Conservation (phyloP, 768 basidiomycete species). For the Leccinum subtestaceum region DNA sequence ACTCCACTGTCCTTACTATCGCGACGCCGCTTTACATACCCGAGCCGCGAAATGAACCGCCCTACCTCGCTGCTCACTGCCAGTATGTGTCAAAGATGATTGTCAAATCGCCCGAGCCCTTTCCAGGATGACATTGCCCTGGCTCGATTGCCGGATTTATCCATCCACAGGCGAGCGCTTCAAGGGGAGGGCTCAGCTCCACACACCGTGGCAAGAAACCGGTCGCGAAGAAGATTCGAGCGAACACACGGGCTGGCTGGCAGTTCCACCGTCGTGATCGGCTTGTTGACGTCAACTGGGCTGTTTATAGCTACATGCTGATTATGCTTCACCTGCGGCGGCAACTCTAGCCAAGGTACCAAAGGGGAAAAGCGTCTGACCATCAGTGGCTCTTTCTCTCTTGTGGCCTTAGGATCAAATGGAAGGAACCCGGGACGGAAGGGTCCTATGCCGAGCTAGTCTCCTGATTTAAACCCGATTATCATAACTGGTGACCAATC, state of each 20-base stretch:
- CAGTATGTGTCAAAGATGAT: background rate
- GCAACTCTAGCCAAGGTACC: background rate
- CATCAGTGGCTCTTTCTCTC: background rate
- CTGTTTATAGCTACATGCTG: background rate
- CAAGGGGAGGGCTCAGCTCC: background rate
- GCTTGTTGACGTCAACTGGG: background rate
- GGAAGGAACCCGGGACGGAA: background rate
- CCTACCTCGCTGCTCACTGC: background rate
- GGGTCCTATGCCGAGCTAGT: background rate
- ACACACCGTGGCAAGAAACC: background rate
- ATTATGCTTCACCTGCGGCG: background rate
- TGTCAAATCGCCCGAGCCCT: background rate
- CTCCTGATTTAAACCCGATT: conserved; percentile 4
- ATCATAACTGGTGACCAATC: background rate
- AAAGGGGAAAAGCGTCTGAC: background rate
- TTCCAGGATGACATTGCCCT: background rate
- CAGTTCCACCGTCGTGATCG: background rate
- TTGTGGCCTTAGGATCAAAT: background rate
- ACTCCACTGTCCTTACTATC: background rate
- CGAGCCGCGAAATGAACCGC: conserved; percentile 3
- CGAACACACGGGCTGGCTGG: background rate
- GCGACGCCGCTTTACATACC: background rate
- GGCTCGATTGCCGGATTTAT: background rate
- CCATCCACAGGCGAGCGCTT: background rate
- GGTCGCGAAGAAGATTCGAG: background rate